Evolutionary conservation across 805 yeast species (phyloP).

Genomic region (Saccharomycopsis fodiens): DNA sequence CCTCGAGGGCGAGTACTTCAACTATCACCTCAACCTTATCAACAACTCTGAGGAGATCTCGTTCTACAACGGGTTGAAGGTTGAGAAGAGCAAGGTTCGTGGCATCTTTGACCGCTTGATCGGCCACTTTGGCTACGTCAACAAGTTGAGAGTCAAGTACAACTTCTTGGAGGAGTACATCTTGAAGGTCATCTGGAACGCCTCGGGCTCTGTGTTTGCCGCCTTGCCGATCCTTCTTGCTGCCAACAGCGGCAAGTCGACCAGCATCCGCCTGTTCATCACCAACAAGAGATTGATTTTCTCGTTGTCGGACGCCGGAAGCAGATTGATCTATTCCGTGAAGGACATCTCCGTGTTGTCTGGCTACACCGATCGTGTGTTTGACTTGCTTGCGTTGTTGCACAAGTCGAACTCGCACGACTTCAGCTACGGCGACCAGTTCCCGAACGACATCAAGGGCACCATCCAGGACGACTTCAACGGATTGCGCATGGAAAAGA

Average conservation of each 20-base stretch:
- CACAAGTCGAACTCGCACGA: constrained; percentile 70
- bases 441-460: constrained; percentile 57
- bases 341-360: constrained; percentile 87
- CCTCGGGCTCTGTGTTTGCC: constrained; percentile 86
- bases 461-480: constrained; percentile 69
- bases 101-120: constrained; percentile 51
- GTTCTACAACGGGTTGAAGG: constrained; percentile 78
- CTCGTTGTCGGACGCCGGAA: constrained; percentile 91
- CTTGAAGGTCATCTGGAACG: constrained; percentile 90
- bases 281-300: constrained; percentile 87
- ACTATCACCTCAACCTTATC: constrained; percentile 76
- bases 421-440: constrained; percentile 34
- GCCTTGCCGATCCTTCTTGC: constrained; percentile 74
- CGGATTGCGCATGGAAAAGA: constrained; percentile 77
- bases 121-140: constrained; percentile 45
- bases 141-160: constrained; percentile 56
- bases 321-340: constrained; percentile 87
- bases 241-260: constrained; percentile 26
- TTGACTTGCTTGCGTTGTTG: constrained; percentile 62
- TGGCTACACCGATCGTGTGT: constrained; percentile 84
- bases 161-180: constrained; percentile 77
- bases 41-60: constrained; percentile 91
- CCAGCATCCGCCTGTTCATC: constrained; percentile 78
- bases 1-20: constrained; percentile 84
- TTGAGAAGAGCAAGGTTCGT: constrained; percentile 63